Conservation (phyloP, 2,329 filamentous ascomycete genomes). For the Botrytis paeoniae region DNA sequence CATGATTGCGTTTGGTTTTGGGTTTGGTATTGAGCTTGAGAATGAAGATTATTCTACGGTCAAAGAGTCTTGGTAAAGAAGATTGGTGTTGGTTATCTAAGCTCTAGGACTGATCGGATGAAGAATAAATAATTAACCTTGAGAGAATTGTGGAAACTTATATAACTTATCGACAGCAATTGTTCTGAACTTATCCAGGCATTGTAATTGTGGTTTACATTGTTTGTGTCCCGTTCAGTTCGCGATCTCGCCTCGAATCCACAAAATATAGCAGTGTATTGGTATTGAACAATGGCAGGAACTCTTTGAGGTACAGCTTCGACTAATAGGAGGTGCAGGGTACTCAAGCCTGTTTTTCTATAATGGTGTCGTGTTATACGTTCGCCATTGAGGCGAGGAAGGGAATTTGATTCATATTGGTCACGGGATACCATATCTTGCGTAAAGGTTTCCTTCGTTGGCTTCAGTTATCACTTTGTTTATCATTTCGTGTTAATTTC, state of each 20-base stretch:
- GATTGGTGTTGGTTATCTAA: background rate
- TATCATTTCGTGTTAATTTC: background rate
- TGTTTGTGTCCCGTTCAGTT: background rate
- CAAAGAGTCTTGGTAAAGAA: background rate
- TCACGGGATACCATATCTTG: fast-evolving
- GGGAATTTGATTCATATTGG: fast-evolving
- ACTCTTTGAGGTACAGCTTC: fast-evolving
- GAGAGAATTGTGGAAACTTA: background rate
- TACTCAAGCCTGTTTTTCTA: background rate
- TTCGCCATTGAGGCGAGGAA: background rate
- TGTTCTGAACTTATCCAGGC: background rate
- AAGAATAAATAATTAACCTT: background rate
- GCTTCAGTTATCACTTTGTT: background rate
- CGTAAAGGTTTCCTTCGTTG: background rate
- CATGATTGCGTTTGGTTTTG: background rate
- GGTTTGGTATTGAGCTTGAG: too few relatives aligned
- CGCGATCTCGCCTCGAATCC: background rate
- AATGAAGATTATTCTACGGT: background rate
- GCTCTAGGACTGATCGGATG: background rate
- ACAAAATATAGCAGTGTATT: background rate
- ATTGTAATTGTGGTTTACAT: background rate
- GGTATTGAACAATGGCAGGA: background rate
- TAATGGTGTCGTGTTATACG: background rate
- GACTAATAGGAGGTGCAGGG: background rate
- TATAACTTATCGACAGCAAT: background rate